phyloP scores from a whole-genome alignment of 2,329 filamentous ascomycete genomes.

The Hypomyces rosellus region DNA sequence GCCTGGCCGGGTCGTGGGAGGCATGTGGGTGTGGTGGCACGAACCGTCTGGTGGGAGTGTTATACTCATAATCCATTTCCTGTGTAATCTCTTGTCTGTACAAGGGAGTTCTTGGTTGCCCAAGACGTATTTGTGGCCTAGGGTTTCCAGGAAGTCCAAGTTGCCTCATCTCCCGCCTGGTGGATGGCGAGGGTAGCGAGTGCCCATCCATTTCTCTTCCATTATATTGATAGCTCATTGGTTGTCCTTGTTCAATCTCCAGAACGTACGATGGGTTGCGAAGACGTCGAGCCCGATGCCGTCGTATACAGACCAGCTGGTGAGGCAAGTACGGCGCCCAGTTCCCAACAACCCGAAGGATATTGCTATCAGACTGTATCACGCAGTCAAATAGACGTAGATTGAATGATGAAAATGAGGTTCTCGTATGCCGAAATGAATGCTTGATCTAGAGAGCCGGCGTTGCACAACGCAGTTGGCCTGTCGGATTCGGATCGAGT shows the following conservation, averaged over 20 bases:
- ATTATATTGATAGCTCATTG: conserved; percentile 53
- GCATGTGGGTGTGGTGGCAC: background rate
- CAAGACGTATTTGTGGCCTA: conserved; percentile 12
- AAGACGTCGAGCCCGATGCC: background rate
- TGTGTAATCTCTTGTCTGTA: conserved; percentile 13
- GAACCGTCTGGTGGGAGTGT: background rate
- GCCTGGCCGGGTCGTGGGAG: background rate
- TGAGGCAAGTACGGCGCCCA: background rate
- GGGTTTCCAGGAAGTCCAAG: conserved; percentile 27
- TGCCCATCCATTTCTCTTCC: conserved; percentile 46
- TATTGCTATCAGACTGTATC: too few species aligned
- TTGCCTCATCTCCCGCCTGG: conserved; percentile 47
- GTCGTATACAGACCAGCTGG: background rate
- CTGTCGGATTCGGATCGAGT: too few species aligned
- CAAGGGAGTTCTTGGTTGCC: conserved; percentile 9
- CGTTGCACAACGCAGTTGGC: too few species aligned
- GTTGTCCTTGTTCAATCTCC: conserved; percentile 16
- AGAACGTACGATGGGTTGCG: background rate
- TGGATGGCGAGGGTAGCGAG: conserved; percentile 39
- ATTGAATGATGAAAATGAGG: too few species aligned
- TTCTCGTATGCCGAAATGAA: too few species aligned
- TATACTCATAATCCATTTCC: conserved; percentile 17
- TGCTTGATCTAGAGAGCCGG: too few species aligned
- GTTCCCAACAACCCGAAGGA: too few species aligned
- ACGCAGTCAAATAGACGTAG: too few species aligned